Base-by-base conservation (phyloP, 2,329 filamentous ascomycete genomes). In the Pezicula neosporulosa region DNA sequence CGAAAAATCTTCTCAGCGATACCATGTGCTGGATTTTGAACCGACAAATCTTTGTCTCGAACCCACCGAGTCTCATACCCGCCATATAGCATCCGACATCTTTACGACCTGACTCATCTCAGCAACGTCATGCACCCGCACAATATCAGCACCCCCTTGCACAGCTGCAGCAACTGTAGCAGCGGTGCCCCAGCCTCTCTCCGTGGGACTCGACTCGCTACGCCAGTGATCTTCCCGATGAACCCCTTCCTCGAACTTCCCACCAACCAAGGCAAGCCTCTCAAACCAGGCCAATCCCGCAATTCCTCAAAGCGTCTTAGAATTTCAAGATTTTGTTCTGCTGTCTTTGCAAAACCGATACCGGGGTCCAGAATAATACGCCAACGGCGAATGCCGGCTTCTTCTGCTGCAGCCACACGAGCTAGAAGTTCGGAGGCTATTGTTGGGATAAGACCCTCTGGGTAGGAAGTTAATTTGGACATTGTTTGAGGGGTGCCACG, bases 31-130 rank as follows among this genome's bases (percentile, higher is more conserved):
- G n/a, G 37, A 15, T 39, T 21, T 16, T 8, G 8, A 16, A 6
- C 8, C 37, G 8, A 39, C 15, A 12, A 16, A 21, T 21, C n/a
- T 16, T n/a, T 39, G 5, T 8, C 19, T 12, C n/a, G 8, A 12
- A n/a, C 37, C n/a, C 8, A 16, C 9, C 24, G 16, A n/a, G 3
- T 12, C 18, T 44, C 16, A 44, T 15, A 51, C 55, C 41, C 89
- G 78, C 82, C 89, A 96, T 49, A 97, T 91, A n/a, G 91, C 92
- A 78, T 97, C 93, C 8, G 90, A 83, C 85, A 97, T 93, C 66
- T 81, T 87, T 1, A 83, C 84, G 30, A 96, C 91, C 70, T 90
- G 80, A 38, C 72, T 77, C 93, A 97, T 97, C 74, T 94, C 89
- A 50, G 76, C 71, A 13, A 92, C 88, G 73, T 97, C 93, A 71